Base-by-base conservation (phyloP, 2,329 filamentous ascomycete genomes). In the Ceratocystiopsis brevicomis region DNA sequence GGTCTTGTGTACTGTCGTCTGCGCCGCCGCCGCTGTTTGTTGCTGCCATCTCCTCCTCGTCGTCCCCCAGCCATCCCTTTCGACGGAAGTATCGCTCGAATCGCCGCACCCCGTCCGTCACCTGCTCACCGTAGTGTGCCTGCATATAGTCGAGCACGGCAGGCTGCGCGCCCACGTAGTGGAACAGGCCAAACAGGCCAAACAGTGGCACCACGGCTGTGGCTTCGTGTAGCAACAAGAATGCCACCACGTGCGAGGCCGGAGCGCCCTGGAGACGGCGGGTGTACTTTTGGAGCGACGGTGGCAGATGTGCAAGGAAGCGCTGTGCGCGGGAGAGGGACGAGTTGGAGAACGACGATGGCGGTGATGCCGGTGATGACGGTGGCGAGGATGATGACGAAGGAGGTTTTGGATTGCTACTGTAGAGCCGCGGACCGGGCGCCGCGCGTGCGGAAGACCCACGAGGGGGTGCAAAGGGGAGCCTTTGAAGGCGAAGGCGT, bases 171-270 rank as follows among this genome's bases (percentile, higher is more conserved):
- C 38, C 37, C 25, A 16, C 30, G 56, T 84, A 86, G 61, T 96
- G 83, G 59, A 98, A 94, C 1, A 75, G 57, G 1, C 69, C 77
- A 18, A 82, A 76, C 1, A 96, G 69, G 0, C 73, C 78, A 36
- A 92, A 58, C 0, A 96, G 61, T 0, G 88, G 88, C 1, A 88
- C 59, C 12, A 95, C 63, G 11, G 90, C 88, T 0, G 90, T 96
- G 38, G 95, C 57, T 60, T 98, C 90, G 64, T 98, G 90, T 0
- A 98, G 69, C 36, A 95, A 65, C 12, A 96, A 66, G 58, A 98
- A 98, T 0, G 88, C 78, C 1, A 80, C 74, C 37, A 93, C 67
- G 61, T 95, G 85, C 1, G 83, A 83, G 38, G 86, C 60, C 0
- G 90, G 90, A 1, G 86, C 86, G 44, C 71, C 68, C 45, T 78